Percentiles rank a stretch among this genome's conserved stretches.
Evolutionary conservation across 2,329 filamentous ascomycete genomes (phyloP).

Genomic region (Nemania sp.): DNA sequence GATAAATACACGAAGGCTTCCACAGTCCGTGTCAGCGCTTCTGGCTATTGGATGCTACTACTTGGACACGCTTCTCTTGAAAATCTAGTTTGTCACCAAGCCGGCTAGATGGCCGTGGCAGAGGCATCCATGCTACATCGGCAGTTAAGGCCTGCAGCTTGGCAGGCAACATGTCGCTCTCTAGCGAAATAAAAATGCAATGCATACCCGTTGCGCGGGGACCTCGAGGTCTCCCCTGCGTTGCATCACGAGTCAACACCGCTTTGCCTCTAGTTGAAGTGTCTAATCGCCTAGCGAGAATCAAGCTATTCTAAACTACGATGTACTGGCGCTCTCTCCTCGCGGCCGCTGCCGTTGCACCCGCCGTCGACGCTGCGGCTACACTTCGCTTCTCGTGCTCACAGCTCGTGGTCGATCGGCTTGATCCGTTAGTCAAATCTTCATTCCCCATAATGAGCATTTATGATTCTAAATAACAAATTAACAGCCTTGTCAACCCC

Average conservation of each 20-base stretch:
- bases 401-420: constrained; percentile 49
- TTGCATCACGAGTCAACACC: neutral
- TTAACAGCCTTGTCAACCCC: constrained; percentile 46
- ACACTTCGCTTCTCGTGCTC: constrained; percentile 50
- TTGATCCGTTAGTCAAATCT: constrained; percentile 46
- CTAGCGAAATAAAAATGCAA: constrained; percentile 28
- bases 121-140: constrained; percentile 24
- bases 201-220: constrained; percentile 13
- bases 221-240: neutral
- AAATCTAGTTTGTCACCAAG: constrained; percentile 16
- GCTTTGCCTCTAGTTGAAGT: neutral
- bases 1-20: constrained; percentile 38
- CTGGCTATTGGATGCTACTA: constrained; percentile 28
- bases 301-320: constrained; percentile 1
- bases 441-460: neutral
- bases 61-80: neutral
- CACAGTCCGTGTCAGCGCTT: constrained; percentile 21
- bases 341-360: constrained; percentile 41
- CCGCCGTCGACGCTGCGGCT: constrained; percentile 43
- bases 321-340: constrained; percentile 47
- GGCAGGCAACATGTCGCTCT: constrained; percentile 8
- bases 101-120: constrained; percentile 25
- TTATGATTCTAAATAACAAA: constrained; percentile 26
- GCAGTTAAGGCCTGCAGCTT: constrained; percentile 35
- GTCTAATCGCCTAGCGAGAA: constrained; percentile 11